A percentile compares a stretch with the other conserved stretches of the same genome.
phyloP scores from a whole-genome alignment of 768 basidiomycete genomes.

The Nidularia pulvinata region DNA sequence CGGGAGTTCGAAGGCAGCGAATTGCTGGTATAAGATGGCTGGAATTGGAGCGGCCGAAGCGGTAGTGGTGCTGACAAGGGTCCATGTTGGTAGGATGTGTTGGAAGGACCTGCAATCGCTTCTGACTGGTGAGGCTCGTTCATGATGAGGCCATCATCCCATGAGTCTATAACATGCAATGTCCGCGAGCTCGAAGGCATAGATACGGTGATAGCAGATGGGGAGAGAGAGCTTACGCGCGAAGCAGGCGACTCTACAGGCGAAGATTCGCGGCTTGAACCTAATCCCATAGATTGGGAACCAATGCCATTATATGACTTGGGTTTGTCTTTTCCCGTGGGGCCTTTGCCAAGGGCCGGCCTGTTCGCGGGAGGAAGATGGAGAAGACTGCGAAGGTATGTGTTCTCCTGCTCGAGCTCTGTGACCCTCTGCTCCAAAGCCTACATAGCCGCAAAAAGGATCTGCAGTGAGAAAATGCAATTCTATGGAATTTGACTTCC shows the following conservation, averaged over 20 bases:
- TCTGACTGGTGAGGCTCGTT: constrained; percentile 33
- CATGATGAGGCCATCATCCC: constrained; percentile 60
- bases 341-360: constrained; percentile 77
- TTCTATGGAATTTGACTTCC: constrained; percentile 35
- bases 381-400: constrained; percentile 67
- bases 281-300: constrained; percentile 23
- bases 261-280: constrained; percentile 42
- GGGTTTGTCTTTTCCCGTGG: constrained; percentile 86
- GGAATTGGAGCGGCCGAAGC: constrained; percentile 35
- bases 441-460: constrained; percentile 38
- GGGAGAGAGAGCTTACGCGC: constrained; percentile 63
- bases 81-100: constrained; percentile 42
- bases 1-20: constrained; percentile 38
- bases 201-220: constrained; percentile 51
- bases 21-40: constrained; percentile 40
- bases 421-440: constrained; percentile 79
- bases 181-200: constrained; percentile 45
- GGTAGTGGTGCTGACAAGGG: constrained; percentile 47
- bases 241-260: constrained; percentile 44
- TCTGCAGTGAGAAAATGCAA: constrained; percentile 12
- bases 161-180: constrained; percentile 47
- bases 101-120: constrained; percentile 34
- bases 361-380: constrained; percentile 75
- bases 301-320: constrained; percentile 37
- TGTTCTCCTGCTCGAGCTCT: constrained; percentile 86